A percentile compares a stretch with the other conserved stretches of the same genome.
phyloP scores from a whole-genome alignment of 352 stramenopile species.

The Bremia lactucae region DNA sequence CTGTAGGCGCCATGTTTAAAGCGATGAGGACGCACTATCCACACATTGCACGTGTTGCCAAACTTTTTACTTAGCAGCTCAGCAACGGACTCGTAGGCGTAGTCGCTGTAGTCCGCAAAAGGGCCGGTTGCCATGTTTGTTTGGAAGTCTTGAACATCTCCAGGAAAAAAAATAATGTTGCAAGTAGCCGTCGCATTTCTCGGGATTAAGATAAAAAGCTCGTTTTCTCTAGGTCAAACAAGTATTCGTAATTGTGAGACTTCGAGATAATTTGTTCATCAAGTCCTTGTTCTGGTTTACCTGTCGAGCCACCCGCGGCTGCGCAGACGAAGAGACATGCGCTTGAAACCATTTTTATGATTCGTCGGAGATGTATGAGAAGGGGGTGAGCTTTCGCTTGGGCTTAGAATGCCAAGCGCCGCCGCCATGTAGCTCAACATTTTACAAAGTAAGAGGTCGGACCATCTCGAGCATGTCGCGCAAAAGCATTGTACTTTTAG shows the following conservation, averaged over 20 bases:
- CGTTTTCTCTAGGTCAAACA: slow-evolving; percentile 29
- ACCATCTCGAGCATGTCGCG: neutral
- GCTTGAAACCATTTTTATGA: slow-evolving; percentile 13
- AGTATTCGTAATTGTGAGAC: neutral
- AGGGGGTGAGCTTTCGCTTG: slow-evolving; percentile 1
- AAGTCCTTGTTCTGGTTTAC: slow-evolving; percentile 9
- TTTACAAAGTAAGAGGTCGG: slow-evolving; percentile 1
- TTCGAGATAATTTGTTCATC: no score
- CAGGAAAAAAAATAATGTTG: slow-evolving; percentile 65
- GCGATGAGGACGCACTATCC: slow-evolving; percentile 37
- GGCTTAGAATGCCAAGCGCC: slow-evolving; percentile 7
- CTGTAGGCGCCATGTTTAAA: slow-evolving; percentile 39
- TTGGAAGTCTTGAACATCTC: slow-evolving; percentile 52
- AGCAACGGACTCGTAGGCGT: slow-evolving; percentile 38
- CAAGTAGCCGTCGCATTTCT: slow-evolving; percentile 10
- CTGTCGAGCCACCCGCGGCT: slow-evolving; percentile 23
- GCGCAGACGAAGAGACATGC: slow-evolving; percentile 13
- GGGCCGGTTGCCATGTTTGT: slow-evolving; percentile 25
- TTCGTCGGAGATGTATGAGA: slow-evolving; percentile 5
- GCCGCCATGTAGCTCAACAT: slow-evolving; percentile 31
- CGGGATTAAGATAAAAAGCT: slow-evolving; percentile 32
- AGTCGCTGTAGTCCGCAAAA: slow-evolving; percentile 39
- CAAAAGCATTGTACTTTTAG: slow-evolving; percentile 2
- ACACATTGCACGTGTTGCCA: slow-evolving; percentile 38
- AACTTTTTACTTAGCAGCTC: slow-evolving; percentile 43